phyloP scores from a whole-genome alignment of 306 rosid species.

The Cicer bijugum region DNA sequence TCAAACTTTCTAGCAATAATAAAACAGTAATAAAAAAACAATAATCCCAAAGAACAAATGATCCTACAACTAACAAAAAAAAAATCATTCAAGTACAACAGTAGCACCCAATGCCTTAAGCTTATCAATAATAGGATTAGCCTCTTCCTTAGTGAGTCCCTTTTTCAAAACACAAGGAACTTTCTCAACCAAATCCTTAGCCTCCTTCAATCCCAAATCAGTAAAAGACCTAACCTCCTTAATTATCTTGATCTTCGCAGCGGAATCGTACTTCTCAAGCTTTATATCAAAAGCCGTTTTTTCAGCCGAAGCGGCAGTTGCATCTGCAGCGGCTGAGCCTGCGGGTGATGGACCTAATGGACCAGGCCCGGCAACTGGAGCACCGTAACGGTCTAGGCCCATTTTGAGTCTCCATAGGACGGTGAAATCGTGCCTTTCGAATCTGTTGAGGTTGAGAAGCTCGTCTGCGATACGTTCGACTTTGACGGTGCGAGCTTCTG shows the following conservation, averaged over 20 bases:
- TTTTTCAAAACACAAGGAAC: slow-evolving; percentile 59
- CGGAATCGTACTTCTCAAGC: slow-evolving; percentile 57
- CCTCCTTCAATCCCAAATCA: slow-evolving; percentile 60
- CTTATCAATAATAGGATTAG: slow-evolving; percentile 47
- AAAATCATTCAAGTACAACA: slow-evolving; percentile 51
- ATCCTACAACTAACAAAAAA: slow-evolving; percentile 35
- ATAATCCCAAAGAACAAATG: neutral
- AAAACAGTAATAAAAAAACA: neutral
- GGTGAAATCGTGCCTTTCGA: slow-evolving; percentile 57
- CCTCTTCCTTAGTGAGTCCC: slow-evolving; percentile 57
- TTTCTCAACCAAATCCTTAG: slow-evolving; percentile 62
- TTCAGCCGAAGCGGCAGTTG: slow-evolving; percentile 21
- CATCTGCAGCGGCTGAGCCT: neutral
- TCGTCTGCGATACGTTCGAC: slow-evolving; percentile 49
- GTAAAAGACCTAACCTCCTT: slow-evolving; percentile 60
- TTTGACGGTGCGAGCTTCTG: slow-evolving; percentile 37
- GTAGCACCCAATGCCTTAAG: slow-evolving; percentile 58
- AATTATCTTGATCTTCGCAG: slow-evolving; percentile 57
- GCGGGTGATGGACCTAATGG: neutral
- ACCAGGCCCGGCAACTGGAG: slow-evolving; percentile 38
- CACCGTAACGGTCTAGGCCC: slow-evolving; percentile 51
- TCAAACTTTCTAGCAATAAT: no score
- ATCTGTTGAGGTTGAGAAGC: slow-evolving; percentile 45
- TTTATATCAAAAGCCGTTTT: slow-evolving; percentile 55
- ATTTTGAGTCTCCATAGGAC: slow-evolving; percentile 57